phyloP scores from a whole-genome alignment of 768 basidiomycete genomes.

The Lentinula boryana region DNA sequence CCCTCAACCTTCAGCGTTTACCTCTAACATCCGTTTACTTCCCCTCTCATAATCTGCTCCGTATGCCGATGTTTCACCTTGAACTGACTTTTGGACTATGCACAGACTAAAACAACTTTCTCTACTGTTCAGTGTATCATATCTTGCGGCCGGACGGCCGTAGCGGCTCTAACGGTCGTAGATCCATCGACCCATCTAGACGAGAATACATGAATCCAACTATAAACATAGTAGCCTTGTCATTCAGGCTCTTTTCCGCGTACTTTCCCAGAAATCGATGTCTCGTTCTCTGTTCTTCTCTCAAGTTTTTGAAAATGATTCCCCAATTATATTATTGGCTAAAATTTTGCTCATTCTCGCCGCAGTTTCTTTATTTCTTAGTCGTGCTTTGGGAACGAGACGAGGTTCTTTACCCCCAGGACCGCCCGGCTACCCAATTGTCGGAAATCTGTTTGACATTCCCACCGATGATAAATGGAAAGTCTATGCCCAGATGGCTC shows the following conservation, averaged over 20 bases:
- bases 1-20: neutral
- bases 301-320: too few species aligned
- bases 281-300: too few species aligned
- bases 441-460: slow-evolving; percentile 10
- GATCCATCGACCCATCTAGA: neutral
- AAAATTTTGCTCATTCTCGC: too few species aligned
- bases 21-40: neutral
- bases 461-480: slow-evolving; percentile 5
- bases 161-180: neutral
- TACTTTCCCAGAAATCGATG: too few species aligned
- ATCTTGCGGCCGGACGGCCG: too few species aligned
- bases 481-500: neutral
- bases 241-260: too few species aligned
- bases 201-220: neutral
- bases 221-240: neutral
- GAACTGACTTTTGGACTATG: neutral
- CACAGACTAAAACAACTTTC: neutral
- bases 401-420: slow-evolving; percentile 7
- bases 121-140: neutral
- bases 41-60: neutral
- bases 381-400: neutral
- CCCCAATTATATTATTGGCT: too few species aligned
- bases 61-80: neutral
- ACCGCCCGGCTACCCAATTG: slow-evolving; percentile 6
- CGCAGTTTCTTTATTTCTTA: neutral